Conservation (phyloP, 345 rosid genomes). For the Hevea brasiliensis region DNA sequence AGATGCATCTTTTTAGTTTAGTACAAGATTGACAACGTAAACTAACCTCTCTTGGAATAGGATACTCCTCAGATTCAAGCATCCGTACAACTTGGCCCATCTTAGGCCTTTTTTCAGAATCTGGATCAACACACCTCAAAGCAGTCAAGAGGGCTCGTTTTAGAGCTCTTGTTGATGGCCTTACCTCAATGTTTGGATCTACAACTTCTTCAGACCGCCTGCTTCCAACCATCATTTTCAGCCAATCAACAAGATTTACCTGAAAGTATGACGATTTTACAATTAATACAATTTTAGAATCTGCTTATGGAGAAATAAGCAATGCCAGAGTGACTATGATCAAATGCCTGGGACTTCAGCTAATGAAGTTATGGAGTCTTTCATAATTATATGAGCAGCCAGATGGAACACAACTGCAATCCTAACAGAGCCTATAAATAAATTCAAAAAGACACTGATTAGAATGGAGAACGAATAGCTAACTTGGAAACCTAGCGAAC, state of each 20-base stretch:
- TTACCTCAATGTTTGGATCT: conserved; percentile 80
- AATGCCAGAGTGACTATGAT: background rate
- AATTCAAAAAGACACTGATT: background rate
- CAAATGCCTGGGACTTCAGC: background rate
- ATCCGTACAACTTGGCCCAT: conserved; percentile 99
- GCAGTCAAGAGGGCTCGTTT: conserved; percentile 94
- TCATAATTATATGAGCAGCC: background rate
- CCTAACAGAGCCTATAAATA: background rate
- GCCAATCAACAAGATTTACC: conserved; percentile 98
- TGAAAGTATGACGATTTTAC: conserved; percentile 28
- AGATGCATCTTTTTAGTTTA: conserved; percentile 2
- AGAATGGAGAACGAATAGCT: background rate
- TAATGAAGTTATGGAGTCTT: background rate
- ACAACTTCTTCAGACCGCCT: conserved; percentile 91
- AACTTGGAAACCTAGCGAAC: background rate
- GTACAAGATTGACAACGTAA: background rate
- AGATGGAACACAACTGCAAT: background rate
- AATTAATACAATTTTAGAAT: background rate
- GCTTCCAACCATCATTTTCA: conserved; percentile 97
- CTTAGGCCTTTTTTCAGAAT: conserved; percentile 87
- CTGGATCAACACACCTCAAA: conserved; percentile 93
- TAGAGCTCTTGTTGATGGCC: conserved; percentile 85
- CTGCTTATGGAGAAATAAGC: background rate
- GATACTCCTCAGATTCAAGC: conserved; percentile 98
- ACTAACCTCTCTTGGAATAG: conserved; percentile 93